A percentile compares a stretch with the other conserved stretches of the same genome.
These are phyloP conservation scores for Colletotrichum tamarilloi DNA, from an alignment of 2,329 filamentous ascomycete species.

Conservation along the genomic window DNA sequence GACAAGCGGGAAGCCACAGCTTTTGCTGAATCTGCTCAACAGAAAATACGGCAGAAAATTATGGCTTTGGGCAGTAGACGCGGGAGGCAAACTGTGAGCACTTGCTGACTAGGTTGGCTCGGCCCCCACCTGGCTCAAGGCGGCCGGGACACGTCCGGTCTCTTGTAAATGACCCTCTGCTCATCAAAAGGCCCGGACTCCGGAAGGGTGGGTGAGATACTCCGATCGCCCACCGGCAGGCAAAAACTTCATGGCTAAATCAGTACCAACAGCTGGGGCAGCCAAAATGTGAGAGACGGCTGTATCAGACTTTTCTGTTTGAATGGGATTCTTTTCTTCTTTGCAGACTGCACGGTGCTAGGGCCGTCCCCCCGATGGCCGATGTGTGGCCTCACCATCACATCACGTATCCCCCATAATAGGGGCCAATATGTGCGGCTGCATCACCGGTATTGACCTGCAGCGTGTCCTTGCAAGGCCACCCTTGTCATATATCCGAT, in stretches of 20 bases:
- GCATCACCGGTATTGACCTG: constrained; percentile 16
- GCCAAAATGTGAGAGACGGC: neutral
- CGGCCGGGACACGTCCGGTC: constrained; percentile 19
- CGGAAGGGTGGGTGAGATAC: constrained; percentile 1
- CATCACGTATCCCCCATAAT: constrained; percentile 18
- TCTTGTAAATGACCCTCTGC: constrained; percentile 26
- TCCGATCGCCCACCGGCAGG: neutral
- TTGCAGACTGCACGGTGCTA: neutral
- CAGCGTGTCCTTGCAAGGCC: neutral
- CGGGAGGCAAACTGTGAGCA: neutral
- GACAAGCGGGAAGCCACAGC: neutral
- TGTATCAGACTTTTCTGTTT: neutral
- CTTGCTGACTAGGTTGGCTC: neutral
- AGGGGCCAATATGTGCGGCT: constrained; percentile 20
- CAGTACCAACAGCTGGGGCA: neutral
- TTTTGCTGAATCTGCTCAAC: neutral
- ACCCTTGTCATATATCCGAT: constrained; percentile 18
- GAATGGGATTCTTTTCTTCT: neutral
- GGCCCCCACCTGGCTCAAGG: neutral
- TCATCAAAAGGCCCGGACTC: constrained; percentile 1
- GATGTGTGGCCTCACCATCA: neutral
- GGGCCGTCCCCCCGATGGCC: neutral
- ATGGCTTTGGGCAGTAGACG: neutral
- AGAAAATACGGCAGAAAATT: neutral
- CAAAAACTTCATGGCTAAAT: neutral